Percentiles rank a stretch among this genome's conserved stretches.
Evolutionary conservation across 331 rosid genomes (phyloP).

Genomic region (Prunus yedoensis): DNA sequence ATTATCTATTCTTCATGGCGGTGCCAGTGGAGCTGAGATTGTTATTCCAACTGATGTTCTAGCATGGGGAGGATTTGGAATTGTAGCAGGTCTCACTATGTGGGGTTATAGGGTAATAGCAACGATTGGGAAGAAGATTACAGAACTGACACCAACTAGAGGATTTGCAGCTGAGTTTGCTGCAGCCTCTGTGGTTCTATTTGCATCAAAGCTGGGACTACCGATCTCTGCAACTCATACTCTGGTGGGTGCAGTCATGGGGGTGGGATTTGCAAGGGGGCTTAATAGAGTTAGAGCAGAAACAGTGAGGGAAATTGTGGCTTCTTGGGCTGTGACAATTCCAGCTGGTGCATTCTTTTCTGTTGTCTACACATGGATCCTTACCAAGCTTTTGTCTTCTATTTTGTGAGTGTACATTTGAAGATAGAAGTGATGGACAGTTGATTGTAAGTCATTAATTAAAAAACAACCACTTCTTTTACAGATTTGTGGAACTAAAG

Average conservation of each 20-base stretch:
- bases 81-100: slow-evolving; percentile 86
- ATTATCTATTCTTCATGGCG: slow-evolving; percentile 80
- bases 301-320: slow-evolving; percentile 91
- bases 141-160: slow-evolving; percentile 94
- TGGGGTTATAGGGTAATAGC: slow-evolving; percentile 99
- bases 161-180: slow-evolving; percentile 99
- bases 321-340: slow-evolving; percentile 90
- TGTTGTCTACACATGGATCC: slow-evolving; percentile 85
- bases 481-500: slow-evolving; percentile 5
- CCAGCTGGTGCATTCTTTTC: slow-evolving; percentile 81
- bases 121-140: slow-evolving; percentile 95
- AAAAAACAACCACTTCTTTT: slow-evolving; percentile 26
- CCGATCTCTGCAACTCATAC: slow-evolving; percentile 97
- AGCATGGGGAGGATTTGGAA: slow-evolving; percentile 99
- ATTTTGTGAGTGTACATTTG: slow-evolving; percentile 51
- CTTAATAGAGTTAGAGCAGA: slow-evolving; percentile 82
- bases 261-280: slow-evolving; percentile 97
- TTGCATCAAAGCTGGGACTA: slow-evolving; percentile 79
- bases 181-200: slow-evolving; percentile 89
- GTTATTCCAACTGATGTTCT: slow-evolving; percentile 91
- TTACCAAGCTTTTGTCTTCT: slow-evolving; percentile 66
- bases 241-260: slow-evolving; percentile 97
- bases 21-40: slow-evolving; percentile 52
- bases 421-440: slow-evolving; percentile 31
- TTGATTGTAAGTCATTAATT: slow-evolving; percentile 28